Evolutionary conservation across 169 alveolate genomes (phyloP).

Genomic region (Babesia ovis): DNA sequence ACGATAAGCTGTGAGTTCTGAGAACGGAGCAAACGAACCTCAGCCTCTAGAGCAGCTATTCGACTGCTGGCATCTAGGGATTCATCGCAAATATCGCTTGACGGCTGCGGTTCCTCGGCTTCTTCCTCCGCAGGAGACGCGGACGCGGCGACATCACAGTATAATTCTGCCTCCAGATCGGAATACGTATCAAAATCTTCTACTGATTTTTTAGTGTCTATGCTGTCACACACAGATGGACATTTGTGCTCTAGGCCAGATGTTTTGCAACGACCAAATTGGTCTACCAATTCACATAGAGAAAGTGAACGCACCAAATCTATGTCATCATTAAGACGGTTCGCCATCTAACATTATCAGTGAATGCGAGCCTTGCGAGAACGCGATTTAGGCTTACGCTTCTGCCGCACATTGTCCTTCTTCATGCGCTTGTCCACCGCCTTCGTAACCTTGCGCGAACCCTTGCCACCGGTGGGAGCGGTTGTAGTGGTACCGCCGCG

Average conservation of each 20-base stretch:
- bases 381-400: conserved; percentile 71
- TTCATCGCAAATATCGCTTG: background rate
- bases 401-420: conserved; percentile 90
- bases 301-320: conserved; percentile 30
- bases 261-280: background rate
- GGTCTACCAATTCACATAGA: conserved; percentile 35
- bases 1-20: conserved; percentile 58
- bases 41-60: conserved; percentile 32
- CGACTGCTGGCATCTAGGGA: background rate
- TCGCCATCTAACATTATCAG: conserved; percentile 4
- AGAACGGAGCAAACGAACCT: conserved; percentile 39
- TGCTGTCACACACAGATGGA: background rate
- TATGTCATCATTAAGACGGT: conserved; percentile 18
- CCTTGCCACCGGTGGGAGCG: conserved; percentile 79
- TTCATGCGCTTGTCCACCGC: conserved; percentile 95
- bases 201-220: background rate
- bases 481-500: conserved; percentile 77
- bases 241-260: too few species aligned
- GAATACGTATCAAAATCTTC: background rate
- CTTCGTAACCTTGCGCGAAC: conserved; percentile 80
- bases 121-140: background rate
- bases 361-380: conserved; percentile 55
- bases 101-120: too few species aligned
- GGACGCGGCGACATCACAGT: background rate
- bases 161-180: background rate